Percentiles rank a stretch among this genome's conserved stretches.
These are phyloP conservation scores for Phytophthora aleatoria DNA, from an alignment of 352 stramenopile genomes.

Conservation along the genomic window DNA sequence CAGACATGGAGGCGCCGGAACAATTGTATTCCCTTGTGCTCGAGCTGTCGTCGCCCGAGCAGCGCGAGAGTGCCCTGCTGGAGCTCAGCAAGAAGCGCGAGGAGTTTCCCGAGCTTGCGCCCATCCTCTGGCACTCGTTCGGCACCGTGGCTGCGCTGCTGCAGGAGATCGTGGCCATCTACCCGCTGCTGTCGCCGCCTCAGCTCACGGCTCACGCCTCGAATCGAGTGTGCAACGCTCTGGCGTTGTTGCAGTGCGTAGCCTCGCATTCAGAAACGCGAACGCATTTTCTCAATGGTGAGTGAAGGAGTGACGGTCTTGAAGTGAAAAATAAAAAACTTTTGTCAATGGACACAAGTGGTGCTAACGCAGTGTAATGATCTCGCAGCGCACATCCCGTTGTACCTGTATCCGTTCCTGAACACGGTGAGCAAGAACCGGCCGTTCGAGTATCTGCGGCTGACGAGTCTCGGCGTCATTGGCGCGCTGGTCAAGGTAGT, in stretches of 20 bases:
- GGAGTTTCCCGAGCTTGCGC: slow-evolving; percentile 96
- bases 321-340: background rate
- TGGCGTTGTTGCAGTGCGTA: slow-evolving; percentile 98
- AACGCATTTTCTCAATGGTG: slow-evolving; percentile 95
- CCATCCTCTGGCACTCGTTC: slow-evolving; percentile 98
- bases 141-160: slow-evolving; percentile 96
- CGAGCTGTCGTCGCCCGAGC: slow-evolving; percentile 93
- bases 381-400: slow-evolving; percentile 12
- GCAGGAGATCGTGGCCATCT: slow-evolving; percentile 99
- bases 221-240: slow-evolving; percentile 98
- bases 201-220: slow-evolving; percentile 97
- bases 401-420: slow-evolving; percentile 98
- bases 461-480: slow-evolving; percentile 98
- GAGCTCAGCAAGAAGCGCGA: slow-evolving; percentile 99
- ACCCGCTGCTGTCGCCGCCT: slow-evolving; percentile 96
- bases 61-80: slow-evolving; percentile 96
- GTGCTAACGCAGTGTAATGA: slow-evolving; percentile 4
- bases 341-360: background rate
- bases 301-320: slow-evolving; percentile 13
- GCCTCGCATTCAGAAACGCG: slow-evolving; percentile 97
- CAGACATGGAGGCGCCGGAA: slow-evolving; percentile 52
- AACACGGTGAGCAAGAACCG: slow-evolving; percentile 98
- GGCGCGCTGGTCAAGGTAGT: slow-evolving; percentile 97
- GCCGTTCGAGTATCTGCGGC: slow-evolving; percentile 98
- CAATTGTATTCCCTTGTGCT: slow-evolving; percentile 92